A percentile compares a stretch with the other conserved stretches of the same genome.
These are phyloP conservation scores for Candida sphagnicola DNA, from an alignment of 805 yeast genomes.

Conservation along the genomic window DNA sequence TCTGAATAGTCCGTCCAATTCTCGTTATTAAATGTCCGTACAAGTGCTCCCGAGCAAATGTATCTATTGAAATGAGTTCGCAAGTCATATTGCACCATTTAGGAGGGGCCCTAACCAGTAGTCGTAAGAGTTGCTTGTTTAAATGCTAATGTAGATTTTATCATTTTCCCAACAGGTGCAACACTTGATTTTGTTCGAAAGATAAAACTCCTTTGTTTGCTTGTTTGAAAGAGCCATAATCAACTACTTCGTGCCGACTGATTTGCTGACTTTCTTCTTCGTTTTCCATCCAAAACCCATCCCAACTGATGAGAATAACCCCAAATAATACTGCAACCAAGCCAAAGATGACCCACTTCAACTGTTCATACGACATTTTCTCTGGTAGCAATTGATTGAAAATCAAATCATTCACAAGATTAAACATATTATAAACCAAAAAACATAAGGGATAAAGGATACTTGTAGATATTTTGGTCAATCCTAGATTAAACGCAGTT, in stretches of 20 bases:
- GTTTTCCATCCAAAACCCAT: conserved; percentile 25
- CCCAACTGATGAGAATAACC: conserved; percentile 63
- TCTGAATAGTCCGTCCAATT: too few relatives aligned
- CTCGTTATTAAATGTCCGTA: not conserved
- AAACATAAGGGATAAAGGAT: conserved; percentile 82
- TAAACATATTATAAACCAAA: conserved; percentile 72
- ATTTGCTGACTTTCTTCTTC: conserved; percentile 4
- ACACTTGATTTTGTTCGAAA: conserved; percentile 49
- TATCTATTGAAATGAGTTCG: too few relatives aligned
- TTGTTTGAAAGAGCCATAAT: not conserved
- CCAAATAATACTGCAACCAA: conserved; percentile 58
- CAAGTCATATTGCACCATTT: too few relatives aligned
- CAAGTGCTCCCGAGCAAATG: not conserved
- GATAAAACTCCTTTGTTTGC: conserved; percentile 37
- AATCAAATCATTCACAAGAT: conserved; percentile 45
- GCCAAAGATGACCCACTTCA: conserved; percentile 43
- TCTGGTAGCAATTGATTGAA: conserved; percentile 55
- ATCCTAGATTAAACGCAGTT: conserved; percentile 68
- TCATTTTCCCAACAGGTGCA: conserved; percentile 39
- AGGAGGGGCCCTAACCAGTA: too few relatives aligned
- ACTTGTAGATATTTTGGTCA: conserved; percentile 67
- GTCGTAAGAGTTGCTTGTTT: too few relatives aligned
- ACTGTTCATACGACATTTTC: conserved; percentile 43
- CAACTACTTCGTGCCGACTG: conserved; percentile 3
- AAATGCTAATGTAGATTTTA: too few relatives aligned